Conservation (phyloP, 768 basidiomycete species). For the Leucocoprinus leucothites region DNA sequence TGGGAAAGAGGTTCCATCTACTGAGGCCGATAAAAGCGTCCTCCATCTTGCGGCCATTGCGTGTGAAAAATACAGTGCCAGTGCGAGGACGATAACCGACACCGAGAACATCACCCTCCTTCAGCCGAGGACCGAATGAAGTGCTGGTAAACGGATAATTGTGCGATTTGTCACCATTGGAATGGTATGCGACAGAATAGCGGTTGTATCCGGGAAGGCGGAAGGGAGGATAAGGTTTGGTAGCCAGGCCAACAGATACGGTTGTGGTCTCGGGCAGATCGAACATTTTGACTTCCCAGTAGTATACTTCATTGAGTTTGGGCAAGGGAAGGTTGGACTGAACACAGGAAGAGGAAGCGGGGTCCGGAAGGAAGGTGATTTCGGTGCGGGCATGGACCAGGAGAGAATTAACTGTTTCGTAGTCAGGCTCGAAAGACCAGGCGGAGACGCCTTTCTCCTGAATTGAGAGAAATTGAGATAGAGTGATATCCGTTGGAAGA, state of each 20-base stretch:
- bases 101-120: conserved; percentile 95
- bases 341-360: conserved; percentile 89
- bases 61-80: conserved; percentile 98
- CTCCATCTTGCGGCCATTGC: conserved; percentile 95
- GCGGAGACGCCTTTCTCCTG: conserved; percentile 99
- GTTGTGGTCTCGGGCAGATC: conserved; percentile 87
- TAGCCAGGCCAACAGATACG: conserved; percentile 92
- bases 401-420: conserved; percentile 89
- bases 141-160: conserved; percentile 92
- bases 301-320: conserved; percentile 98
- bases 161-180: conserved; percentile 94
- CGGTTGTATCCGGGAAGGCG: conserved; percentile 83
- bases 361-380: conserved; percentile 96
- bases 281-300: conserved; percentile 99
- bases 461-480: conserved; percentile 97
- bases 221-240: conserved; percentile 96
- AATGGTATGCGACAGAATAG: conserved; percentile 92
- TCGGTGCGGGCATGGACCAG: conserved; percentile 95
- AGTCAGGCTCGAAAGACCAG: conserved; percentile 99
- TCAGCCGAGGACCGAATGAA: conserved; percentile 79
- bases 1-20: conserved; percentile 93
- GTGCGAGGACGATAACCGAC: conserved; percentile 95
- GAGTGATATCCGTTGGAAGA: conserved; percentile 94
- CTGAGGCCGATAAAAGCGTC: conserved; percentile 92
- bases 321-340: conserved; percentile 97